A percentile compares a stretch with the other conserved stretches of the same genome.
These are phyloP conservation scores for Mycosphaerelloides madeirae DNA, from an alignment of 2,329 filamentous ascomycete genomes.

Conservation along the genomic window DNA sequence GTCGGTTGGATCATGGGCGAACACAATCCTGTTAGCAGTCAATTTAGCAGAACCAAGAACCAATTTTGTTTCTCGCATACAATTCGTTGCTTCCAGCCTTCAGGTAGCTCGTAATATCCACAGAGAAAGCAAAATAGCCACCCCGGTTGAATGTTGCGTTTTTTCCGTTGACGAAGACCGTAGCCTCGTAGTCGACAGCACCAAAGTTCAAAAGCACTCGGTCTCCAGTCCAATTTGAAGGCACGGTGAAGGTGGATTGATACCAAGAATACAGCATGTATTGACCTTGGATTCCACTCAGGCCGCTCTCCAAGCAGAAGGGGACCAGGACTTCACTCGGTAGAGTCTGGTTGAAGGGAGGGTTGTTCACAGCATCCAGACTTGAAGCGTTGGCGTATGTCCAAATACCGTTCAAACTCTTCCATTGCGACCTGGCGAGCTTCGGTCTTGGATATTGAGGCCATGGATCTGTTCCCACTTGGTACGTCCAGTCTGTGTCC, in stretches of 20 bases:
- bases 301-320: slow-evolving; percentile 51
- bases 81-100: slow-evolving; percentile 56
- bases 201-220: slow-evolving; percentile 53
- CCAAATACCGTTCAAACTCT: slow-evolving; percentile 56
- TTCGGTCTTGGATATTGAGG: slow-evolving; percentile 54
- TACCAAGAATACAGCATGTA: slow-evolving; percentile 31
- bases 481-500: slow-evolving; percentile 48
- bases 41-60: slow-evolving; percentile 50
- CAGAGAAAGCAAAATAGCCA: slow-evolving; percentile 53
- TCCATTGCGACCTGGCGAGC: slow-evolving; percentile 50
- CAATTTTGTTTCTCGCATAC: slow-evolving; percentile 54
- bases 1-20: slow-evolving; percentile 65
- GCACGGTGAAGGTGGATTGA: slow-evolving; percentile 49
- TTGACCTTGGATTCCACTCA: slow-evolving; percentile 42
- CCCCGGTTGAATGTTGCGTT: slow-evolving; percentile 53
- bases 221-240: slow-evolving; percentile 44
- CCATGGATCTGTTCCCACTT: slow-evolving; percentile 50
- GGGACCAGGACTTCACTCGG: slow-evolving; percentile 47
- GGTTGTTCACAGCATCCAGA: slow-evolving; percentile 37
- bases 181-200: slow-evolving; percentile 60
- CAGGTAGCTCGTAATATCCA: slow-evolving; percentile 58
- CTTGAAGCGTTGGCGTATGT: slow-evolving; percentile 42
- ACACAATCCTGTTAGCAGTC: slow-evolving; percentile 51
- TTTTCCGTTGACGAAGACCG: slow-evolving; percentile 52
- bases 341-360: slow-evolving; percentile 43